phyloP scores from a whole-genome alignment of 805 yeast species.

The Jamesozyma lodderae region DNA sequence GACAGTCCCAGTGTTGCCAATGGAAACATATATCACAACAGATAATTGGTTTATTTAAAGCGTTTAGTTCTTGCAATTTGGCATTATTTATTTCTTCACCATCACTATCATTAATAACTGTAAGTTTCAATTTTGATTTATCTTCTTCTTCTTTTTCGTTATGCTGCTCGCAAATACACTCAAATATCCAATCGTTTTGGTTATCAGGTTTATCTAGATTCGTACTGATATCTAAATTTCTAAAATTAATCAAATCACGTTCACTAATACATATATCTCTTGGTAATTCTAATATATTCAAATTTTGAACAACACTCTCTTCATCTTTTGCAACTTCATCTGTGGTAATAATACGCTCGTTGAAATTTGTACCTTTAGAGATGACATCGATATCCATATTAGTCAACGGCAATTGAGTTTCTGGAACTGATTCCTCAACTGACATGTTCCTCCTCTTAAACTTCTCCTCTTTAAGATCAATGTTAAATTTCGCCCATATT shows the following conservation, averaged over 20 bases:
- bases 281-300: slow-evolving; percentile 22
- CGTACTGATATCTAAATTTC: slow-evolving; percentile 14
- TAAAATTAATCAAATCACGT: slow-evolving; percentile 17
- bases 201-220: slow-evolving; percentile 16
- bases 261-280: slow-evolving; percentile 20
- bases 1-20: slow-evolving; percentile 31
- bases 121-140: slow-evolving; percentile 2
- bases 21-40: slow-evolving; percentile 28
- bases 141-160: background rate
- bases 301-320: background rate
- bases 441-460: slow-evolving; percentile 8
- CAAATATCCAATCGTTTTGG: slow-evolving; percentile 24
- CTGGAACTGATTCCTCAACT: background rate
- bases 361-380: slow-evolving; percentile 10
- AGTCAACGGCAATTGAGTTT: background rate
- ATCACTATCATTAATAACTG: slow-evolving; percentile 2
- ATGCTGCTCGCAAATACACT: slow-evolving; percentile 19
- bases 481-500: slow-evolving; percentile 25
- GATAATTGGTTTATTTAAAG: slow-evolving; percentile 17
- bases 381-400: slow-evolving; percentile 10
- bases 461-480: slow-evolving; percentile 20
- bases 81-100: slow-evolving; percentile 10
- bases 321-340: background rate
- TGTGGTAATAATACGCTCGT: slow-evolving; percentile 2
- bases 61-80: slow-evolving; percentile 1